Conservation (phyloP, 208 protist species). For the Trypanosoma scelopori region DNA sequence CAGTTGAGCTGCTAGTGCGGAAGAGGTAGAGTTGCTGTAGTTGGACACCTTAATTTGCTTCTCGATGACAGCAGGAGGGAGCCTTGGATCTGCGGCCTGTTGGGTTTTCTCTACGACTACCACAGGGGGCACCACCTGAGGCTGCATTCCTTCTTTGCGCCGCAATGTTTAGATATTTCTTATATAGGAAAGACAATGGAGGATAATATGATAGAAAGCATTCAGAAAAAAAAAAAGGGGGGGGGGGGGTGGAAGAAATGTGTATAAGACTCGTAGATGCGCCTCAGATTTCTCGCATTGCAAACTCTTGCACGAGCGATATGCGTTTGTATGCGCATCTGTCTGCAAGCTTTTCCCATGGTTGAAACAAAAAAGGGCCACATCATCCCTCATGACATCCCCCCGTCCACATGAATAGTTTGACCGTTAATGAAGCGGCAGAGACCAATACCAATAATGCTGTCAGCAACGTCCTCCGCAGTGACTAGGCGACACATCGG, state of each 20-base stretch:
- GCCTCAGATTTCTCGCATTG: neutral
- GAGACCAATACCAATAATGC: constrained; percentile 45
- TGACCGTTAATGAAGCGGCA: constrained; percentile 84
- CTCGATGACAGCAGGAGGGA: constrained; percentile 53
- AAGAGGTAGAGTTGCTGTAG: constrained; percentile 28
- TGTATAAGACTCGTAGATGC: no score
- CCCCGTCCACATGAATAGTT: constrained; percentile 80
- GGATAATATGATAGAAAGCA: constrained; percentile 10
- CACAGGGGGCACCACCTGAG: neutral
- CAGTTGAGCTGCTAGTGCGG: constrained; percentile 38
- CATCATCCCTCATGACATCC: constrained; percentile 33
- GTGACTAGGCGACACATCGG: constrained; percentile 74
- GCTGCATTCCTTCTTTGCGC: constrained; percentile 13
- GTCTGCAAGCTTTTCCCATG: no score
- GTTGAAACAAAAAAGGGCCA: no score
- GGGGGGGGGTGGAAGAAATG: neutral
- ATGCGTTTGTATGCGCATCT: neutral
- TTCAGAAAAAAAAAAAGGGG: constrained; percentile 23
- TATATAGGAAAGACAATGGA: no score
- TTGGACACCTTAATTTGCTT: constrained; percentile 52
- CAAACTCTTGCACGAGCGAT: neutral
- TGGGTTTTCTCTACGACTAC: neutral
- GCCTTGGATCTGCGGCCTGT: constrained; percentile 2
- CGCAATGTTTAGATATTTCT: no score
- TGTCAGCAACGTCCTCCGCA: constrained; percentile 76